These are phyloP conservation scores for Neurospora sp. DNA, from an alignment of 2,329 filamentous ascomycete genomes.

Conservation along the genomic window DNA sequence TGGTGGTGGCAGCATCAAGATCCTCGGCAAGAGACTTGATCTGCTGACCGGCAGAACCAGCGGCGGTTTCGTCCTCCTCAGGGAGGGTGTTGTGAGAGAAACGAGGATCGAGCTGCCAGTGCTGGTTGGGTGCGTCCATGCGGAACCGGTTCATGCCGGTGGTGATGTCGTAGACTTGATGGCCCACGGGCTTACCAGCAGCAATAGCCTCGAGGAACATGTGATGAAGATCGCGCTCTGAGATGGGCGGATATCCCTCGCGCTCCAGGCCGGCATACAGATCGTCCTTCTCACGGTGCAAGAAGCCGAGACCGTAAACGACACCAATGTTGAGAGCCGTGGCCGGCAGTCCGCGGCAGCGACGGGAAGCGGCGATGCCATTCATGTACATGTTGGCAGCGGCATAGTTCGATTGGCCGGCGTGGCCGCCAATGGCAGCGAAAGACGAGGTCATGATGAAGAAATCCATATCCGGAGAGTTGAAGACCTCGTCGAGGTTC, in stretches of 20 bases:
- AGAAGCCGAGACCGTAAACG: slow-evolving; percentile 34
- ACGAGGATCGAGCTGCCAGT: slow-evolving; percentile 34
- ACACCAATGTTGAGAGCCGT: slow-evolving; percentile 36
- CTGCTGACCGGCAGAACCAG: not conserved
- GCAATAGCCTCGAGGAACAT: slow-evolving; percentile 42
- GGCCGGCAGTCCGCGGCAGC: slow-evolving; percentile 24
- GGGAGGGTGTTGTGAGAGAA: slow-evolving; percentile 30
- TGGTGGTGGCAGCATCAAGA: slow-evolving; percentile 16
- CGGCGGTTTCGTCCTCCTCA: slow-evolving; percentile 7
- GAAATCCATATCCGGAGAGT: slow-evolving; percentile 27
- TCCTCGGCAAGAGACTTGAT: slow-evolving; percentile 20
- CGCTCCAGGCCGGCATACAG: slow-evolving; percentile 31
- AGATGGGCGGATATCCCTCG: slow-evolving; percentile 37
- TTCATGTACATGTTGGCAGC: slow-evolving; percentile 40
- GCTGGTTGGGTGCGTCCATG: slow-evolving; percentile 21
- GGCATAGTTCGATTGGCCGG: slow-evolving; percentile 35
- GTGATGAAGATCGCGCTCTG: slow-evolving; percentile 41
- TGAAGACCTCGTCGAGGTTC: slow-evolving; percentile 30
- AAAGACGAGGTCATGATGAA: slow-evolving; percentile 39
- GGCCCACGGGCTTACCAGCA: slow-evolving; percentile 25
- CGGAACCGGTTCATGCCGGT: slow-evolving; percentile 31
- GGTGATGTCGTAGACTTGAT: slow-evolving; percentile 26
- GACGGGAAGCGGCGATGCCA: slow-evolving; percentile 28
- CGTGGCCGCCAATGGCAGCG: slow-evolving; percentile 33
- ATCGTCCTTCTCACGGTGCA: slow-evolving; percentile 30